Conservation (phyloP, 2,329 filamentous ascomycete species). For the Pochonia chlamydosporia region DNA sequence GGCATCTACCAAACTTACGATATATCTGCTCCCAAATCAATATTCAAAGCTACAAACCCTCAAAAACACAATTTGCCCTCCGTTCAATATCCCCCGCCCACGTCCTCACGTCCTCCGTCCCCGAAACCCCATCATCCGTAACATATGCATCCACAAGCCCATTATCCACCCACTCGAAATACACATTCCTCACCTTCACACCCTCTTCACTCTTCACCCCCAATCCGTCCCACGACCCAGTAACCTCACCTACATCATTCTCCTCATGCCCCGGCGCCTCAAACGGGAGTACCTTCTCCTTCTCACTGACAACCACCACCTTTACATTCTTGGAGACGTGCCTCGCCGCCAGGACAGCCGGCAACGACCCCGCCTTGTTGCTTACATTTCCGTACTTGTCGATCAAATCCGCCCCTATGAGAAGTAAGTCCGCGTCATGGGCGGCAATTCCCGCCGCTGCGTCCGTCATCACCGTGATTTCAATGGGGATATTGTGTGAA, state of each 20-base stretch:
- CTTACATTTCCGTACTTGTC: conserved; percentile 50
- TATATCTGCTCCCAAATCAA: not conserved
- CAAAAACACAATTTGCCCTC: conserved; percentile 37
- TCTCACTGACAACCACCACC: conserved; percentile 51
- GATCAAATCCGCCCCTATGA: conserved; percentile 62
- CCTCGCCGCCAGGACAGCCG: conserved; percentile 49
- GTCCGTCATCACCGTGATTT: conserved; percentile 51
- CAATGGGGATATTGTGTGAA: conserved; percentile 24
- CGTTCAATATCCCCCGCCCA: conserved; percentile 30
- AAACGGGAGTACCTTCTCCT: conserved; percentile 50
- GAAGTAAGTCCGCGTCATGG: conserved; percentile 45
- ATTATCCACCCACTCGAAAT: conserved; percentile 55
- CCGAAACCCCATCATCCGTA: conserved; percentile 45
- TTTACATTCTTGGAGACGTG: conserved; percentile 38
- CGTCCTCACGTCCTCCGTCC: conserved; percentile 29
- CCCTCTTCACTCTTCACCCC: conserved; percentile 1
- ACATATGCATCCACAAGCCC: conserved; percentile 47
- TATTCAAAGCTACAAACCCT: conserved; percentile 24
- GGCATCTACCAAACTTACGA: too few species aligned
- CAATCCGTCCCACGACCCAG: not conserved
- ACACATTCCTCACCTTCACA: conserved; percentile 42
- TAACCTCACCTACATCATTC: conserved; percentile 49
- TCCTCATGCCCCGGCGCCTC: conserved; percentile 36
- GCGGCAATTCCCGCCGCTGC: conserved; percentile 52
- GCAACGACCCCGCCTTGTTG: conserved; percentile 62